phyloP scores from a whole-genome alignment of 495 filamentous ascomycete genomes.

The Xylaria cubensis region DNA sequence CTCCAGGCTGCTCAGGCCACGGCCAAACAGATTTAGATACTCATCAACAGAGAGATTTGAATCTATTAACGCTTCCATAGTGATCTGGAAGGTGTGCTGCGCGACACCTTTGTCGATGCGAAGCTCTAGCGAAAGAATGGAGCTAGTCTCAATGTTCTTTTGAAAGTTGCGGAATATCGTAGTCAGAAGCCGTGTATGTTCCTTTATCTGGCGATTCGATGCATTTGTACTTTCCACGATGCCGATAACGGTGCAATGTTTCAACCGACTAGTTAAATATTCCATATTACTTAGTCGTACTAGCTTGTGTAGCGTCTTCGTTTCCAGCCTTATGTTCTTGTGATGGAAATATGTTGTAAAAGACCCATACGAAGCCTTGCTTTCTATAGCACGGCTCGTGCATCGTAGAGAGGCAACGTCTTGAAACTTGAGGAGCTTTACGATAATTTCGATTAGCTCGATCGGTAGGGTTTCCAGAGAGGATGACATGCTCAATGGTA shows the following conservation, averaged over 20 bases:
- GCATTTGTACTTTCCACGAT: neutral
- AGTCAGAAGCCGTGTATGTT: neutral
- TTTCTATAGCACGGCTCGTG: neutral
- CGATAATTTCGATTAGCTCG: slow-evolving; percentile 12
- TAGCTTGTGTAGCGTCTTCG: neutral
- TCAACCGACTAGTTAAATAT: neutral
- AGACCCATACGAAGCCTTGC: slow-evolving; percentile 1
- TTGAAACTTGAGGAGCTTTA: neutral
- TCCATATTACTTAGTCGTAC: neutral
- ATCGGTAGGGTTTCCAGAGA: neutral
- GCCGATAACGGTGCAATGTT: slow-evolving; percentile 4
- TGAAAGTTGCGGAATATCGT: neutral
- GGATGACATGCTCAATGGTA: neutral
- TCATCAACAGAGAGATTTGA: neutral
- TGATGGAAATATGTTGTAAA: neutral
- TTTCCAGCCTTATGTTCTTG: neutral
- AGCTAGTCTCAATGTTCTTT: neutral
- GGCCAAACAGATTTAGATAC: neutral
- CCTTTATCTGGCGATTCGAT: neutral
- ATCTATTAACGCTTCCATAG: neutral
- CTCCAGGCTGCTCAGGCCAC: neutral
- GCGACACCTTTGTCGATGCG: neutral
- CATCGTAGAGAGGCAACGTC: neutral
- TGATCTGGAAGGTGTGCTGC: neutral
- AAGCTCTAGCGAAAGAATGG: neutral